These are phyloP conservation scores for Globisporangium iwayamae DNA, from an alignment of 352 stramenopile genomes.

Conservation along the genomic window DNA sequence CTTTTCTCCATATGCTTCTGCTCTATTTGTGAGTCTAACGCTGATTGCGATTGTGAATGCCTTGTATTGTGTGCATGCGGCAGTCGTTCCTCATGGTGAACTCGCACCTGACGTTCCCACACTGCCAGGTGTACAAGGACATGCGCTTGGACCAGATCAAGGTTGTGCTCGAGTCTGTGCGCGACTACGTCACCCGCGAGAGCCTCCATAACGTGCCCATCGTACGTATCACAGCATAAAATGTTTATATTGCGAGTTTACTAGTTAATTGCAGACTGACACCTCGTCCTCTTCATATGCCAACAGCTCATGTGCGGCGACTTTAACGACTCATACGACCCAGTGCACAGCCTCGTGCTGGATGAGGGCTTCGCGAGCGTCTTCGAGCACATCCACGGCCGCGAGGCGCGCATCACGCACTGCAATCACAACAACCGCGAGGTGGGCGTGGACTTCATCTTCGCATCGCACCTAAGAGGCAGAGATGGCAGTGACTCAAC, in stretches of 20 bases:
- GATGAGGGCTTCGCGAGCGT: constrained; percentile 72
- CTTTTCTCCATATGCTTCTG: neutral
- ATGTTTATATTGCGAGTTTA: too few species aligned
- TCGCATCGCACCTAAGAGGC: constrained; percentile 47
- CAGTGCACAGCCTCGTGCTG: constrained; percentile 72
- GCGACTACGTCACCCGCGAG: constrained; percentile 60
- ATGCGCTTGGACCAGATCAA: constrained; percentile 81
- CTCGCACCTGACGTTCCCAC: constrained; percentile 83
- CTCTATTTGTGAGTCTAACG: neutral
- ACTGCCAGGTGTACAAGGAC: constrained; percentile 75
- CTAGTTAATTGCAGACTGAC: too few species aligned
- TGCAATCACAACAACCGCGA: constrained; percentile 89
- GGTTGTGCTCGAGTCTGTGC: constrained; percentile 63
- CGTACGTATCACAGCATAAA: constrained; percentile 29
- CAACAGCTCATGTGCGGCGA: constrained; percentile 71
- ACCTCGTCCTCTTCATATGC: neutral
- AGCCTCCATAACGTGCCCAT: constrained; percentile 68
- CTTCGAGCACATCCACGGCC: constrained; percentile 68
- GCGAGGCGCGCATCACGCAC: constrained; percentile 81
- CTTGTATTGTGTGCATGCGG: neutral
- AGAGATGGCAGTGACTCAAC: too few species aligned
- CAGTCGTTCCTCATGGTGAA: constrained; percentile 82
- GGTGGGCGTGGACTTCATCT: constrained; percentile 86
- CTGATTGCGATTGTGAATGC: neutral
- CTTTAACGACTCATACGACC: constrained; percentile 87